Conservation (phyloP, 805 yeast species). For the Saccharomycopsis microspora region DNA sequence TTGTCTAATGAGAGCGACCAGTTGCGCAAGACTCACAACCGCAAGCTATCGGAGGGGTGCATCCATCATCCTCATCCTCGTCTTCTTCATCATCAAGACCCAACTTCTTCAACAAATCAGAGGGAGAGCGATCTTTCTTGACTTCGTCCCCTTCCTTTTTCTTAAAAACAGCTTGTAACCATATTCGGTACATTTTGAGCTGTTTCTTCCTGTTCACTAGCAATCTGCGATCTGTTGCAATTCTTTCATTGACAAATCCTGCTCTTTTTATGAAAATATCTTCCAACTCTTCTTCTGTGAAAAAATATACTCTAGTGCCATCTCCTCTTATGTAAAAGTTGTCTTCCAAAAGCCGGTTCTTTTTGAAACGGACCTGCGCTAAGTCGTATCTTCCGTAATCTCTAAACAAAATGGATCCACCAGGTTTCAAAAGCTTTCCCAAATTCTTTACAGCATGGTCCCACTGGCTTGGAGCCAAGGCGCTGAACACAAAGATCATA, state of each 20-base stretch:
- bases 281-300: constrained; percentile 85
- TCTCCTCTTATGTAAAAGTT: constrained; percentile 96
- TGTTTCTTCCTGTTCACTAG: constrained; percentile 87
- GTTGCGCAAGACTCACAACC: constrained; percentile 14
- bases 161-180: constrained; percentile 89
- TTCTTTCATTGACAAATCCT: constrained; percentile 51
- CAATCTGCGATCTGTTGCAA: constrained; percentile 84
- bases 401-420: constrained; percentile 80
- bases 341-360: constrained; percentile 75
- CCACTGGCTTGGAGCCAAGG: constrained; percentile 91
- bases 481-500: constrained; percentile 92
- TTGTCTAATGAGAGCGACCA: constrained; percentile 2
- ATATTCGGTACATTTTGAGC: constrained; percentile 90
- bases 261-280: constrained; percentile 51
- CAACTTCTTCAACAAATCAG: constrained; percentile 12
- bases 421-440: constrained; percentile 72
- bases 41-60: constrained; percentile 16
- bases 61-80: constrained; percentile 12
- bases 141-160: constrained; percentile 20
- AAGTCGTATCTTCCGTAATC: constrained; percentile 95
- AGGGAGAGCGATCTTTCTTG: neutral
- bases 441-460: constrained; percentile 62
- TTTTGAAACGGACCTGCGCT: constrained; percentile 90
- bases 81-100: constrained; percentile 9
- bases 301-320: constrained; percentile 95